A percentile compares a stretch with the other conserved stretches of the same genome.
These are phyloP conservation scores for Byssochlamys sp. DNA, from an alignment of 2,329 filamentous ascomycete species.

Conservation along the genomic window DNA sequence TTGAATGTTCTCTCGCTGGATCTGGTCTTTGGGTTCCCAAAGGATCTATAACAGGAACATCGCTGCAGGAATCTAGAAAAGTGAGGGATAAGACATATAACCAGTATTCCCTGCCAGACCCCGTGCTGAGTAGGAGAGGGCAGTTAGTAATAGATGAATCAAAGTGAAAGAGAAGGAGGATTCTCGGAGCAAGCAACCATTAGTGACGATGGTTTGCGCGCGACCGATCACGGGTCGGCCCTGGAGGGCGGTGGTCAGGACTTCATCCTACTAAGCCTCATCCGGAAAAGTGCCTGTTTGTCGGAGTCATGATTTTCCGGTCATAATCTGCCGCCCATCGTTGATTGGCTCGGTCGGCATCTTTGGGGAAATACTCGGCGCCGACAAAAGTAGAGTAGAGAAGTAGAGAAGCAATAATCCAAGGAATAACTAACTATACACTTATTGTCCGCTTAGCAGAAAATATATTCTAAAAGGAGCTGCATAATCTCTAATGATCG, in stretches of 20 bases:
- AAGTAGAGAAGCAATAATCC: not conserved
- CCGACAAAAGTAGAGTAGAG: not conserved
- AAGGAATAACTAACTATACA: not conserved
- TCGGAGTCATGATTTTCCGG: slow-evolving; percentile 20
- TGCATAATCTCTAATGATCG: not conserved
- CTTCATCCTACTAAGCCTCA: slow-evolving; percentile 9
- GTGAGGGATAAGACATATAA: not conserved
- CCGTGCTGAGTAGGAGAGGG: slow-evolving; percentile 1
- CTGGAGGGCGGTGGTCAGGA: slow-evolving; percentile 25
- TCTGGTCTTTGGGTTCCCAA: not conserved
- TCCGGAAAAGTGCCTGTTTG: not conserved
- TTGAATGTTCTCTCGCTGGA: not conserved
- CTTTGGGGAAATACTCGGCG: not conserved
- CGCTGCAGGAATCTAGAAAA: not conserved
- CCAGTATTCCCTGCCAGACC: not conserved
- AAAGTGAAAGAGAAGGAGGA: slow-evolving; percentile 5
- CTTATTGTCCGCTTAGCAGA: not conserved
- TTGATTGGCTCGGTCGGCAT: not conserved
- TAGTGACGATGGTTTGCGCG: slow-evolving; percentile 26
- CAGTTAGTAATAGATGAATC: slow-evolving; percentile 1
- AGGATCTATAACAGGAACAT: not conserved
- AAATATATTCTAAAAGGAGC: not conserved
- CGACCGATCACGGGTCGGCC: slow-evolving; percentile 27
- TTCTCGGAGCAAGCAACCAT: slow-evolving; percentile 1
- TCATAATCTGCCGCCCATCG: not conserved